Evolutionary conservation across 257 asterid species (phyloP), one percentile per base, ranked within the genome.

Genomic region (Cinchona pubescens): DNA sequence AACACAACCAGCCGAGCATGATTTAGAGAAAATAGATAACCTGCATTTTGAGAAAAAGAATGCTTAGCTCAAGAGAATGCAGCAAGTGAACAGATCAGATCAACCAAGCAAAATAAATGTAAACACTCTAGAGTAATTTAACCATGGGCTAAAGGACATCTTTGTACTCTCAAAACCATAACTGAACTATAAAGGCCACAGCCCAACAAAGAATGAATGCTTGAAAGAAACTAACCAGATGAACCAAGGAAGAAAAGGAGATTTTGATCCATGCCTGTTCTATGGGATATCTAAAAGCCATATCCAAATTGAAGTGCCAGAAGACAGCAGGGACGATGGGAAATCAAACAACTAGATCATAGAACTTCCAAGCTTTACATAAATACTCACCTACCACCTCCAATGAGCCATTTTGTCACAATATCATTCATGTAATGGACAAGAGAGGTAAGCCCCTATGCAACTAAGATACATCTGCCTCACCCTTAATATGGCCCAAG

Each of bases 1-100:
- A 95, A 78, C 73, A 95, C 98, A 87, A 89, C 92, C 80, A 93
- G 81, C 65, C 99, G 89, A 12, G 99, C 99, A 77, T 93, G 99
- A 86, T 89, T 93, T 56, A 90, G 78, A 75, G 98, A 92, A 90
- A 95, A 95, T 29, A 95, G 85, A 85, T 88, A 95, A 75, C 99
- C 99, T 95, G 96, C 83, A 80, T 53, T 63, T 56, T 69, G 60
- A 27, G 53, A 78, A 80, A 78, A 74, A 82, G 56, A 42, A 73
- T 18, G 67, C 51, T 72, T 34, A 59, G 60, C 29, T 84, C 78
- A 88, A 79, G 76, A 82, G 71, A 63, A 66, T 77, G 67, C 81
- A 27, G 76, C 62, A 76, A 77, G 81, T 67, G 79, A 55, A 46
- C 38, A 77, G 75, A 18, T 45, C 1, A 40, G 53, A 59, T 14